Evolutionary conservation across 1,284 basidiomycete genomes (phyloP), one percentile per base, ranked within the genome.

Genomic region (Rhodotorula mucilaginosa): DNA sequence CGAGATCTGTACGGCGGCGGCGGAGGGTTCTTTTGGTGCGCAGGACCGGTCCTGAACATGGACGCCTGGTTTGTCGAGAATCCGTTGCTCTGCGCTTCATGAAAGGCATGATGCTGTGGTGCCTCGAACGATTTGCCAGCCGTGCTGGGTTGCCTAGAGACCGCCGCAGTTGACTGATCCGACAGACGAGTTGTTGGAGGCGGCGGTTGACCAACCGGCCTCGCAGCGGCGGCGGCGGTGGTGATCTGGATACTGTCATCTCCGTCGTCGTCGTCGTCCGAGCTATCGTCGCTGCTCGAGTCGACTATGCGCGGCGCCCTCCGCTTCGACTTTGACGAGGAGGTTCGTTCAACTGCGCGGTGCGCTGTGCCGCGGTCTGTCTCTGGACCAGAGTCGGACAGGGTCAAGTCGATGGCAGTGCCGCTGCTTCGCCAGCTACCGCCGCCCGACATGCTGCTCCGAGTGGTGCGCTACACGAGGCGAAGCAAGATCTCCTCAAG

Each of bases 291-390:
- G 54, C 29, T 26, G 54, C 54, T 56, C 56, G 57, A 51, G 31
- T 65, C 57, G 46, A 29, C 47, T 34, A 65, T 65, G 47, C 47
- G 58, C 19, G 64, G 56, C 31, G 46, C 21, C 21, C 54, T 52
- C 19, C 54, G 15, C 18, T 44, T n/a, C 44, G 46, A 13, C 16
- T 5, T 18, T 16, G 34, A 34, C 34, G 34, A 34, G 6, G 34
- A 34, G 34, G 34, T 34, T 34, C 59, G 47, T 61, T 61, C 59
- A 61, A 61, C 59, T 16, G 23, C n/a, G 21, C 31, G 21, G 8
- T 19, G 29, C 8, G 18, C 12, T 18, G 15, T 6, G 5, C 3
- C 26, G n/a, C 44, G 63, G 13, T 5, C 21, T 23, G 44, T 29
- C 52, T 3, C 44, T 46, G 10, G 44, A 3, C 57, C 63, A 12